Percentiles rank a stretch among this genome's conserved stretches.
These are phyloP conservation scores for Tubosaeta sp. DNA, from an alignment of 768 basidiomycete species.

Conservation along the genomic window DNA sequence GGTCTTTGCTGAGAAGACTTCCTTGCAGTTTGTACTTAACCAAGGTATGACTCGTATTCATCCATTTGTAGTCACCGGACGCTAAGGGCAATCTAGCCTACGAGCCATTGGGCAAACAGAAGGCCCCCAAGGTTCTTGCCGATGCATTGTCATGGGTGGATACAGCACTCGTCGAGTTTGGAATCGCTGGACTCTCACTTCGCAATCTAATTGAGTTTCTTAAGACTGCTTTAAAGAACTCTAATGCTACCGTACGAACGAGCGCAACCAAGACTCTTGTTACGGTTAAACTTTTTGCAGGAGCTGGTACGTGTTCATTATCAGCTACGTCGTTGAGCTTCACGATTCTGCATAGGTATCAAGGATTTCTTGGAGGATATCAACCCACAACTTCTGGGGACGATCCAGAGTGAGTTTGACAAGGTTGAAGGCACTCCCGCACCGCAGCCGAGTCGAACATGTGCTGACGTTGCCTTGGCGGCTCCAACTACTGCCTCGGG, in stretches of 20 bases:
- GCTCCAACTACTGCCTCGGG: constrained; percentile 41
- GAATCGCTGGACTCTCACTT: constrained; percentile 80
- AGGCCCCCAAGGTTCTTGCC: constrained; percentile 94
- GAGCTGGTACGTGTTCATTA: constrained; percentile 55
- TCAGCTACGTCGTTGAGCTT: not conserved
- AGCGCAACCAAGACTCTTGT: constrained; percentile 92
- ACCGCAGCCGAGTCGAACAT: constrained; percentile 75
- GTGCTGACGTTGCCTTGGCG: constrained; percentile 65
- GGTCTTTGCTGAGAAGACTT: constrained; percentile 85
- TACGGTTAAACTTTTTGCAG: constrained; percentile 88
- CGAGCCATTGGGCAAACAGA: constrained; percentile 90
- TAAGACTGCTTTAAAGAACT: constrained; percentile 82
- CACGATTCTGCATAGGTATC: constrained; percentile 56
- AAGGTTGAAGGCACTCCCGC: constrained; percentile 76
- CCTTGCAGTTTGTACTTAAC: constrained; percentile 87
- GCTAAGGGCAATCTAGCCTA: constrained; percentile 55
- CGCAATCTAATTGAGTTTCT: constrained; percentile 87
- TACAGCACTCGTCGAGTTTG: constrained; percentile 82
- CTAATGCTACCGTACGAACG: constrained; percentile 89
- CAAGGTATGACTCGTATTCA: constrained; percentile 58
- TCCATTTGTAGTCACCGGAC: constrained; percentile 9
- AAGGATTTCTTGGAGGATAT: constrained; percentile 91
- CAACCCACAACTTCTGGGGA: constrained; percentile 87
- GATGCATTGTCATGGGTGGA: constrained; percentile 91
- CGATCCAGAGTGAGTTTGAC: constrained; percentile 89